Percentiles rank a stretch among this genome's conserved stretches.
Conservation (phyloP, 2,329 filamentous ascomycete genomes). For the Aspergillus uvarum region DNA sequence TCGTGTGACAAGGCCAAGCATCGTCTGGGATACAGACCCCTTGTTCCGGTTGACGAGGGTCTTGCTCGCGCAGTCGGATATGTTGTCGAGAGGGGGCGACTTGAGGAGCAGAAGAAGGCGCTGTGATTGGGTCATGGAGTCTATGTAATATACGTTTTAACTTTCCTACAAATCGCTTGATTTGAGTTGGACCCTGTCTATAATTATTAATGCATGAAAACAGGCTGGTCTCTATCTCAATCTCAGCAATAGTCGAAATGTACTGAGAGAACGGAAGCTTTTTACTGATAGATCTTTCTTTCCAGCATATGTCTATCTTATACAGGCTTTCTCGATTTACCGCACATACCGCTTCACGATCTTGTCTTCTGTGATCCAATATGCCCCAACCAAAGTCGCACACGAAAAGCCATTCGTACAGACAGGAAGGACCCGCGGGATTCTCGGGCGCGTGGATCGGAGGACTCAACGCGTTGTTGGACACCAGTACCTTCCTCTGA, state of each 20-base stretch:
- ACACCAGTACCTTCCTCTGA: too few species aligned
- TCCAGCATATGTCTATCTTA: background rate
- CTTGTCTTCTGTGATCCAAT: too few species aligned
- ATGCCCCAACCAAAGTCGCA: too few species aligned
- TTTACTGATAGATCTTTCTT: background rate
- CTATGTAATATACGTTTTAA: constrained; percentile 18
- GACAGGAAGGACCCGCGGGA: too few species aligned
- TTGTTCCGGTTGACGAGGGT: constrained; percentile 48
- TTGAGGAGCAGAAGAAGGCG: constrained; percentile 41
- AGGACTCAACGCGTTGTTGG: too few species aligned
- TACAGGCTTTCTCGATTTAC: background rate
- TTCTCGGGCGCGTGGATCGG: too few species aligned
- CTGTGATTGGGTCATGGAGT: constrained; percentile 27
- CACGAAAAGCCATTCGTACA: too few species aligned
- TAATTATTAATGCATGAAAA: constrained; percentile 13
- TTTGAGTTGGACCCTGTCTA: constrained; percentile 3
- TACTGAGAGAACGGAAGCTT: background rate
- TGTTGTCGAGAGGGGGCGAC: constrained; percentile 36
- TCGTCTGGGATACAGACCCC: constrained; percentile 47
- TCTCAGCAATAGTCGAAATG: background rate
- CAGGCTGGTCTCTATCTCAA: background rate
- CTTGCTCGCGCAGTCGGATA: constrained; percentile 47
- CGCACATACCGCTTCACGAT: too few species aligned
- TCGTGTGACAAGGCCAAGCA: constrained; percentile 49
- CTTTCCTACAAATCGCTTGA: background rate